Base-by-base conservation (phyloP, 768 basidiomycete species). In the Pholiota molesta region DNA sequence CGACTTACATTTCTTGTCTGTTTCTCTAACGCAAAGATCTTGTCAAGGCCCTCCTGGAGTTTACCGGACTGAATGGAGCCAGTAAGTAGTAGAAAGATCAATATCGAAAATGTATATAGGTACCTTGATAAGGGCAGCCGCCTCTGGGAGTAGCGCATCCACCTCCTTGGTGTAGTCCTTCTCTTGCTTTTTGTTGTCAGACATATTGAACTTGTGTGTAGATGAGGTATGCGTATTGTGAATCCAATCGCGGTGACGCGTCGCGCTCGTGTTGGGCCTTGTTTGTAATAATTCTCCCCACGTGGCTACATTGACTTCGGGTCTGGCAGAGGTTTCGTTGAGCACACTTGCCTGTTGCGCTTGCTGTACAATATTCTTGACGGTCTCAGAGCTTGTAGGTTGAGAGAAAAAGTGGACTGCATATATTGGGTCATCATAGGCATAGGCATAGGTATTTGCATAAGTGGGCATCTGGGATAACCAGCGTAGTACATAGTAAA, bases 141-240 rank as follows among this genome's bases (percentile, higher is more conserved):
- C 86, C 70, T 93, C 86, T 29, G 89, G 89, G 6, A 96, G 74
- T 3, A 95, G 75, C 9, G 79, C 80, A 69, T 92, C 84, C 5
- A 96, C 95, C 74, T 98, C 95, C 55, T 84, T 79, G 0, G 93
- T 90, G 66, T 82, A 97, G 72, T 98, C 96, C 72, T 86, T 89
- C 72, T 94, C 92, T 75, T 92, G 89, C 75, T 92, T 91, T 79
- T 88, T 89, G 74, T 85, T 83, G 66, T 93, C 92, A 44, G 90
- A 81, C 91, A 92, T 93, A 69, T 75, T 83, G 75, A 78, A 79
- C 59, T 57, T 69, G 72, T 66, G 77, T 67, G 72, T 71, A 69
- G 67, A 70, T 71, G 73, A 76, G 73, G 73, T 76, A 70, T 77
- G 66, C 33, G 67, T 65, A 66, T 52, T 64, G 23, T 62, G 52